Evolutionary conservation across 768 basidiomycete genomes (phyloP).

Genomic region (Daedalea quercina): DNA sequence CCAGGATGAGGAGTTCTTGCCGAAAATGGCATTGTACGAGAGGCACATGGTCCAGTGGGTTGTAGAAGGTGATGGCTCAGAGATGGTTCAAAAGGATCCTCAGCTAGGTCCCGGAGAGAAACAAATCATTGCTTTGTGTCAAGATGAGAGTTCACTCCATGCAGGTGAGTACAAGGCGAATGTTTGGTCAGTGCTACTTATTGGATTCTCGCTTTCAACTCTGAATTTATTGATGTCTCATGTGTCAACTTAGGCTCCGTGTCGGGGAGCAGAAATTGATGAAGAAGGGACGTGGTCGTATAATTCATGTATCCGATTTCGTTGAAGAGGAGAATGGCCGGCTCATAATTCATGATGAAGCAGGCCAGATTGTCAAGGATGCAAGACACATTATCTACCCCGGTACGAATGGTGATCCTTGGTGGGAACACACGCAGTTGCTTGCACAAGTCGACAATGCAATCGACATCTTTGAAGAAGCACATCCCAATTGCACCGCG

Average conservation of each 20-base stretch:
- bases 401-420: conserved; percentile 27
- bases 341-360: conserved; percentile 16
- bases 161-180: conserved; percentile 18
- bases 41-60: conserved; percentile 9
- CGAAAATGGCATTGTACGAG: conserved; percentile 18
- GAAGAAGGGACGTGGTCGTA: conserved; percentile 26
- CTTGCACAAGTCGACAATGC: conserved; percentile 26
- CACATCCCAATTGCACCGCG: conserved; percentile 24
- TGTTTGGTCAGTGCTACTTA: too few species aligned
- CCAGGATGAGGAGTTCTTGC: conserved; percentile 11
- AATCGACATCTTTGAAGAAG: conserved; percentile 30
- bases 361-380: conserved; percentile 18
- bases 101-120: conserved; percentile 15
- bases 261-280: conserved; percentile 10
- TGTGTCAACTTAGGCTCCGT: conserved; percentile 1
- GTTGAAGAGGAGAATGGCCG: conserved; percentile 28
- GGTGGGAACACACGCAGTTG: conserved; percentile 32
- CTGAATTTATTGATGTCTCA: too few species aligned
- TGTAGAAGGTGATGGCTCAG: conserved; percentile 16
- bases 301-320: conserved; percentile 37
- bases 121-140: conserved; percentile 23
- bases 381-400: conserved; percentile 28
- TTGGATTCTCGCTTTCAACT: too few species aligned
- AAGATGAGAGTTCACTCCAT: conserved; percentile 27
- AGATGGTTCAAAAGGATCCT: conserved; percentile 8